Conservation (phyloP, 306 rosid genomes). For the Lathyrus sativus region DNA sequence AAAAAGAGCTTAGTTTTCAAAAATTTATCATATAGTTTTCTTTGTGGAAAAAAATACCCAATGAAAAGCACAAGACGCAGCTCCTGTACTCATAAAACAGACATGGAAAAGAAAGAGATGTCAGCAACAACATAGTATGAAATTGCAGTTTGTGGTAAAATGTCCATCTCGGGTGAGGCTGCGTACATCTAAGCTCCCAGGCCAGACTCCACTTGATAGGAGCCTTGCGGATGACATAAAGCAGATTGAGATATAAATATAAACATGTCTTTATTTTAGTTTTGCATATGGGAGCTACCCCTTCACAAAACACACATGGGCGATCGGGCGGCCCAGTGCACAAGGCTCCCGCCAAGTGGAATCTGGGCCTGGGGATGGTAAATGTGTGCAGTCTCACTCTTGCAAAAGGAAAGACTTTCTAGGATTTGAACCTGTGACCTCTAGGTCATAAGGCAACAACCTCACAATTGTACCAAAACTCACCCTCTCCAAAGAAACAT, state of each 20-base stretch:
- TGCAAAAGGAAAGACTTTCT: background rate
- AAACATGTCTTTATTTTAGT: constrained; percentile 13
- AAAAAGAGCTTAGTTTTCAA: constrained; percentile 26
- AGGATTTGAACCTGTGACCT: background rate
- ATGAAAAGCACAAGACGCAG: constrained; percentile 14
- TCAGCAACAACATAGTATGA: constrained; percentile 11
- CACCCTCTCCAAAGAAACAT: constrained; percentile 19
- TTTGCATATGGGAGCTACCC: constrained; percentile 21
- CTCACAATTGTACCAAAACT: background rate
- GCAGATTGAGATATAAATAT: background rate
- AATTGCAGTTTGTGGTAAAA: background rate
- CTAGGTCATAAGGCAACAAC: background rate
- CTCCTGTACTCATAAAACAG: constrained; percentile 16
- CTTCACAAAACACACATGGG: background rate
- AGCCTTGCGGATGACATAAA: constrained; percentile 8
- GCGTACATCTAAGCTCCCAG: too few relatives aligned
- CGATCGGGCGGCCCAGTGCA: background rate
- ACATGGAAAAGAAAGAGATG: background rate
- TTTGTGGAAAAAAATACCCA: constrained; percentile 19
- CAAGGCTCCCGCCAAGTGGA: background rate
- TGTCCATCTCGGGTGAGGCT: background rate
- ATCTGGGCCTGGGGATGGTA: background rate
- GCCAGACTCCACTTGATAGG: too few relatives aligned
- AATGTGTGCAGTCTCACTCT: background rate
- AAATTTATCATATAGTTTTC: constrained; percentile 15